Base-by-base conservation (phyloP, 1,284 basidiomycete species). In the Vanrija pseudolonga region DNA sequence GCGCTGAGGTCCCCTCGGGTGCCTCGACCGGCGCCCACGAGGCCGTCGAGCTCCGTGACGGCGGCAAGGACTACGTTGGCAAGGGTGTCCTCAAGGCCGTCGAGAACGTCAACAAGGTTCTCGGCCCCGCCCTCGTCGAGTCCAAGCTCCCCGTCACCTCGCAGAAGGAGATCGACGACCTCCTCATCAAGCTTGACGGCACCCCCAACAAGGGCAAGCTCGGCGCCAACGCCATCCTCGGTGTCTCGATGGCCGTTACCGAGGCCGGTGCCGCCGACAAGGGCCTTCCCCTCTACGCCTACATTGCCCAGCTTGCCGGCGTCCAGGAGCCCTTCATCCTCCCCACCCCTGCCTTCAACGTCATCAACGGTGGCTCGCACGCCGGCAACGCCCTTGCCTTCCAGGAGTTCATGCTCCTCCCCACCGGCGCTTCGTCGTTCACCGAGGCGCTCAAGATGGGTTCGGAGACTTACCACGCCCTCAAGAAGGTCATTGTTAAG, bases 341-440 rank as follows among this genome's bases (percentile, higher is more conserved):
- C 69, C 95, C 95, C 67, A 82, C 79, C 75, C 96, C 93, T 51
- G 86, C 90, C 57, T 92, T 97, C 85, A 99, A 99, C 80, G 96
- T 99, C 72, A 98, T 99, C 84, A 99, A 99, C 81, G 96, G 96
- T 79, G 96, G 96, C 64, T 97, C 93, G 64, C 96, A 99, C 78
- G 96, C 96, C 56, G 96, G 96, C 12, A 99, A 99, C 85, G 92
- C 94, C 78, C 89, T 99, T 63, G 93, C 96, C 55, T 94, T 98
- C 90, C 92, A 98, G 81, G 96, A 99, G 81, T 98, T 99, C 83
- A 98, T 99, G 96, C 85, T 99, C 67, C 84, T 98, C 63, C 95
- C 96, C 64, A 96, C 92, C 58, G 95, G 93, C 58, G 93, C 93
- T 51, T 71, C 81, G 51, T 85, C 83, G 62, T 99, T 98, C 84